Conservation (phyloP, 2,329 filamentous ascomycete species). For the Drechslera avenae region DNA sequence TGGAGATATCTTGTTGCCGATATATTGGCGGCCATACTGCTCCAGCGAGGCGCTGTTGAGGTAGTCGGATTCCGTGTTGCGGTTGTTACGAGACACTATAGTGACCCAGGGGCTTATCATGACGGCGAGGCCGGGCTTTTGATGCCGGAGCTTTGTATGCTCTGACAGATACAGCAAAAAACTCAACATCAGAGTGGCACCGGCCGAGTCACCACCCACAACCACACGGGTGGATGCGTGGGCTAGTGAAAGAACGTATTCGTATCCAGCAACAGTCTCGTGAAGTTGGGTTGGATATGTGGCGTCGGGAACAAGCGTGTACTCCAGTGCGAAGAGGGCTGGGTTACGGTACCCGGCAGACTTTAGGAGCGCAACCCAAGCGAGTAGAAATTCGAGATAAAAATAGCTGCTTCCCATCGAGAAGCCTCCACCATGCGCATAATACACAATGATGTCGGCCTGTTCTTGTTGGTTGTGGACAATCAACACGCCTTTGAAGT, state of each 20-base stretch:
- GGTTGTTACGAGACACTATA: constrained; percentile 69
- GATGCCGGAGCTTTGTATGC: constrained; percentile 50
- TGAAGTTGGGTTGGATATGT: constrained; percentile 75
- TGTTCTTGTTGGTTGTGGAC: constrained; percentile 62
- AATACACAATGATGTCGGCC: constrained; percentile 81
- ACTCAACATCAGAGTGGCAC: constrained; percentile 73
- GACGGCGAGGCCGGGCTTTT: constrained; percentile 65
- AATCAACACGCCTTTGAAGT: constrained; percentile 72
- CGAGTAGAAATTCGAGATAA: constrained; percentile 78
- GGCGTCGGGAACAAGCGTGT: constrained; percentile 76
- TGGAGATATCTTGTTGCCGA: constrained; percentile 56
- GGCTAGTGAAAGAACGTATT: constrained; percentile 67
- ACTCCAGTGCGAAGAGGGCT: constrained; percentile 78
- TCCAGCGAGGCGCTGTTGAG: constrained; percentile 70
- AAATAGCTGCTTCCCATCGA: constrained; percentile 82
- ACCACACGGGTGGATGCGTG: constrained; percentile 66
- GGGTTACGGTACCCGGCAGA: constrained; percentile 73
- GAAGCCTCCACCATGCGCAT: constrained; percentile 83
- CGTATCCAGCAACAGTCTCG: constrained; percentile 72
- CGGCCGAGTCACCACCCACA: constrained; percentile 79
- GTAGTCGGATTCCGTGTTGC: constrained; percentile 75
- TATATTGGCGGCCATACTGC: constrained; percentile 73
- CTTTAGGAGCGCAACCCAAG: constrained; percentile 70
- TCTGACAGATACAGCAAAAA: constrained; percentile 70
- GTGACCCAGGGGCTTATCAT: constrained; percentile 84